phyloP scores from a whole-genome alignment of 495 filamentous ascomycete species.

The Aspergillus nidulans region DNA sequence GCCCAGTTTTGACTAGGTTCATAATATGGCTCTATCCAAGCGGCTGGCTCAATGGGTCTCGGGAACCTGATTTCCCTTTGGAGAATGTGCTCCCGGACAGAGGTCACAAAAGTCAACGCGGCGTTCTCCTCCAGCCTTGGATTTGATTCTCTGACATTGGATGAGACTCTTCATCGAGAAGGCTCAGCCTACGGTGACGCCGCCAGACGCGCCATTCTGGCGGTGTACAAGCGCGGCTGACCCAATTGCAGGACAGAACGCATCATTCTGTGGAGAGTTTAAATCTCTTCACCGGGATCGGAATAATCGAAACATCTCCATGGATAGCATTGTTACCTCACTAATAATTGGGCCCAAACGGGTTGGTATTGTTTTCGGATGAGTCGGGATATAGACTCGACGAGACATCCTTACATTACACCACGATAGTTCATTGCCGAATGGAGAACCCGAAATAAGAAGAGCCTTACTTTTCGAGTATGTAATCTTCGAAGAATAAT shows the following conservation, averaged over 20 bases:
- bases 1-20: background rate
- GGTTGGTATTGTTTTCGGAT: background rate
- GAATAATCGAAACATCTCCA: background rate
- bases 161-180: background rate
- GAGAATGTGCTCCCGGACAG: background rate
- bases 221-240: slow-evolving; percentile 19
- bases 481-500: background rate
- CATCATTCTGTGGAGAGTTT: slow-evolving; percentile 14
- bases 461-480: background rate
- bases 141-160: background rate
- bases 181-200: slow-evolving; percentile 13
- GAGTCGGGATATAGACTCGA: background rate
- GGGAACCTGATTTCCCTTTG: background rate
- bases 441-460: background rate
- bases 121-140: background rate
- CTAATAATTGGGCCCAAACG: background rate
- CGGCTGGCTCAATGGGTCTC: background rate
- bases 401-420: background rate
- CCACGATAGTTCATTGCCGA: background rate
- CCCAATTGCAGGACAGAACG: slow-evolving; percentile 15
- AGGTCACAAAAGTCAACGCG: background rate
- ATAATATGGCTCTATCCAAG: background rate
- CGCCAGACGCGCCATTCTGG: slow-evolving; percentile 14
- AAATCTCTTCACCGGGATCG: background rate
- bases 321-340: background rate